Percentiles rank a stretch among this genome's conserved stretches.
These are phyloP conservation scores for Colletotrichum godetiae DNA, from an alignment of 2,329 filamentous ascomycete species.

Conservation along the genomic window DNA sequence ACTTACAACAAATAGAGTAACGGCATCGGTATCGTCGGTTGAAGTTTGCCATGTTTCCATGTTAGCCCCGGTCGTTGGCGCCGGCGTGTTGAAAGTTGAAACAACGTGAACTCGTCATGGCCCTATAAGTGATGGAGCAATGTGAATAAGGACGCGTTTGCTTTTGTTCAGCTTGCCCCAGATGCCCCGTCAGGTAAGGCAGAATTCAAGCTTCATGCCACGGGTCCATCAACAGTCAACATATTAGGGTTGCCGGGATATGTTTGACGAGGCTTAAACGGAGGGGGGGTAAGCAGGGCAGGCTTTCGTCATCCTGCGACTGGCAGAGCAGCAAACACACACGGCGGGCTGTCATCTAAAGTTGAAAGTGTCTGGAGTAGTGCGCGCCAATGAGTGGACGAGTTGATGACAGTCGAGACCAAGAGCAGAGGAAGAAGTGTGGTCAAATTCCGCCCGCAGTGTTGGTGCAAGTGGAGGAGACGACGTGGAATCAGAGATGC, in stretches of 20 bases:
- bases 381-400: constrained; percentile 11
- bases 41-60: constrained; percentile 1
- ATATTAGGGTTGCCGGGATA: constrained; percentile 26
- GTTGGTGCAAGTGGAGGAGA: constrained; percentile 24
- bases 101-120: constrained; percentile 27
- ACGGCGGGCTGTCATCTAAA: constrained; percentile 25
- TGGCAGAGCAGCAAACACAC: constrained; percentile 9
- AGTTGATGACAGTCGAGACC: neutral
- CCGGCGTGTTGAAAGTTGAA: constrained; percentile 24
- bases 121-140: constrained; percentile 8
- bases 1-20: constrained; percentile 1
- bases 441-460: constrained; percentile 12
- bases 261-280: neutral
- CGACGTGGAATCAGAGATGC: constrained; percentile 34
- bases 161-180: constrained; percentile 30
- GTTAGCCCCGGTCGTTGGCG: neutral
- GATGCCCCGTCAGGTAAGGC: constrained; percentile 32
- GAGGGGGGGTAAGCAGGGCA: neutral
- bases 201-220: constrained; percentile 31
- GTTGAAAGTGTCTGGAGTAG: neutral
- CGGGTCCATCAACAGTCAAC: constrained; percentile 12
- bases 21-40: neutral
- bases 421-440: neutral
- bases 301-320: constrained; percentile 25
- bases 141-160: constrained; percentile 20